Evolutionary conservation across 2,329 filamentous ascomycete genomes (phyloP), one percentile per base, ranked within the genome.

Genomic region (Colletotrichum coccodes): DNA sequence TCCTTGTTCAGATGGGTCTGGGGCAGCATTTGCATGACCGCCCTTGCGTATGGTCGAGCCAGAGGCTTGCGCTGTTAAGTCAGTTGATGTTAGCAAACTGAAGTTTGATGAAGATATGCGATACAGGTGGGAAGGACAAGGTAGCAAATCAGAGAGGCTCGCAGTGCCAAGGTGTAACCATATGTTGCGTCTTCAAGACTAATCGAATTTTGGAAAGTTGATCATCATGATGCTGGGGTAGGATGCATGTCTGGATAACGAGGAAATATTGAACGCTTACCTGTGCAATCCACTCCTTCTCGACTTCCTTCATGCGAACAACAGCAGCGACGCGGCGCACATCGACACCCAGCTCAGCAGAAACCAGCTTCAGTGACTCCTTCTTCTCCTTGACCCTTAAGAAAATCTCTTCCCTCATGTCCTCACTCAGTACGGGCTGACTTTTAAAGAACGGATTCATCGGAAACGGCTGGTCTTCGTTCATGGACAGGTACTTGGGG

Each of bases 111-210:
- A 23, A 9, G 23, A 6, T 23, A 21, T 49, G 38, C 14, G 38
- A 53, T 49, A 52, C 21, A 28, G 49, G 50, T 42, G 14, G 9
- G 14, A 11, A 52, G n/a, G 8, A 14, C 30, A 30, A 21, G 32
- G 64, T 47, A 69, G 69, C 46, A 71, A 65, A 68, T 94, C 91
- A 94, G 91, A 91, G 89, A 91, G 89, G 89, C 86, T 89, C 86
- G 88, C 86, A 91, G 91, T 89, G 87, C 87, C 88, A 89, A 84
- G 88, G 87, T 92, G 86, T 95, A 95, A 98, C 93, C 94, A 96
- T 91, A 86, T 90, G 79, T 68, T 84, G 81, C 90, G 95, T 98
- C 95, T 97, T 98, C 87, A 97, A 97, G 95, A 98, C 95, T 98
- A 97, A 98, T 98, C 95, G 95, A 92, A 91, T 89, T 88, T 87